Evolutionary conservation across 208 protist genomes (phyloP), one percentile per base, ranked within the genome.

Genomic region (Trypanosoma avium): DNA sequence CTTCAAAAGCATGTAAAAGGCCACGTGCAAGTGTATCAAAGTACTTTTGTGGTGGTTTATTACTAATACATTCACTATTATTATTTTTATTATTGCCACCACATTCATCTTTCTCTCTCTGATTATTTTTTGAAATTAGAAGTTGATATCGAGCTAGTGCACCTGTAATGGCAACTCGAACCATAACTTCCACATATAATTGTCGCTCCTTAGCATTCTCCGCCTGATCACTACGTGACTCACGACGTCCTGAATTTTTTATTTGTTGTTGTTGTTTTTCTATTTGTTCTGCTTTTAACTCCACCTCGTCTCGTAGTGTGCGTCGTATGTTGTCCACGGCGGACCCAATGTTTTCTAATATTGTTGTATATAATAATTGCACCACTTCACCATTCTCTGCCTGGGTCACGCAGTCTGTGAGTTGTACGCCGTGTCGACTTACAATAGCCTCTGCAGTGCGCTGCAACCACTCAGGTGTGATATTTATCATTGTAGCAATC

Each of bases 1-100:
- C 75, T 56, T 94, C 84, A 56, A 94, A 94, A 32, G 81, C 81
- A 60, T 80, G 76, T 17, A 94, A 70, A 13, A 94, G 68, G 0
- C 88, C 84, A 38, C 74, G 73, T 19, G 89, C 72, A 15, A 91
- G 73, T 7, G 73, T 86, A 47, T 79, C 83, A 13, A 66, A 47
- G 38, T 72, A 82, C 27, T 67, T 78, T 35, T 82, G 75, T 36
- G 77, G 29, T 47, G 56, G 49, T 9, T 45, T 57, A 3, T 59
- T 70, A 4, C 10, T 32, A n/a, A 12, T 52, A 32, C 50, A 13
- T 19, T 43, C 46, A 33, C 50, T 63, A 36, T 29, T 45, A 15
- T 17, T 55, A 53, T 32, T 10, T 4, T 52, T 48, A 7, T 35
- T 32, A 33, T 22, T 45, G 33, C 46, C 32, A n/a, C 21, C 43